Base-by-base conservation (phyloP, 805 yeast genomes). In the Candida sphagnicola region DNA sequence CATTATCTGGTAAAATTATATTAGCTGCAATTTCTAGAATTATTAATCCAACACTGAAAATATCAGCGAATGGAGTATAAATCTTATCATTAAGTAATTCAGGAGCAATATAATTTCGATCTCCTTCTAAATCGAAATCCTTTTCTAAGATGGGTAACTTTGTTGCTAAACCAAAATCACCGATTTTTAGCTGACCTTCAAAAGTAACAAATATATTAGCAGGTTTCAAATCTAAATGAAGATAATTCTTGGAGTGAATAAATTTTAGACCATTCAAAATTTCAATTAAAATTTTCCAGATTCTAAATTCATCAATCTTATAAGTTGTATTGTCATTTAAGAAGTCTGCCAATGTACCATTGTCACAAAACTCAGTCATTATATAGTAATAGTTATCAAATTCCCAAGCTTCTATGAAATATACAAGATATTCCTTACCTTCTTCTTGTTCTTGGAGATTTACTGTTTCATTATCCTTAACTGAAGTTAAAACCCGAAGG, bases 1-100 rank as follows among this genome's bases (percentile, higher is more conserved):
- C 99, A 57, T 93, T 90, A 50, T 91, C 98, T 1, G 99, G 99
- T 37, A 93, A 67, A 3, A 89, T 80, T 33, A 93, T 90, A 61
- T 93, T 93, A 1, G 98, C 95, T 2, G 99, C 98, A 50, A 88
- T 84, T 59, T 93, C 99, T 35, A 93, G 84, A 70, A 93, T 84
- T 46, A 93, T 85, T 42, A 93, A 69, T 1, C 99, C 99, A 35
- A 90, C 74, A n/a, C 96, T 85, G 58, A 93, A 93, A 3, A 93
- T 81, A 58, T 93, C 99, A 0, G 98, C 98, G 38, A 91, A 89
- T 49, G 84, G 86, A 29, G 88, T 89, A 56, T 93, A 93, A 31
- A 77, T 74, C 56, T 87, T 89, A 32, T 75, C 78, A 24, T 89
- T 78, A 39, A 93, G 81, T 17, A 93, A 81, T 59, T 93, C 99